Base-by-base conservation (phyloP, 805 yeast genomes). In the Zygosaccharomyces pseudorouxii region DNA sequence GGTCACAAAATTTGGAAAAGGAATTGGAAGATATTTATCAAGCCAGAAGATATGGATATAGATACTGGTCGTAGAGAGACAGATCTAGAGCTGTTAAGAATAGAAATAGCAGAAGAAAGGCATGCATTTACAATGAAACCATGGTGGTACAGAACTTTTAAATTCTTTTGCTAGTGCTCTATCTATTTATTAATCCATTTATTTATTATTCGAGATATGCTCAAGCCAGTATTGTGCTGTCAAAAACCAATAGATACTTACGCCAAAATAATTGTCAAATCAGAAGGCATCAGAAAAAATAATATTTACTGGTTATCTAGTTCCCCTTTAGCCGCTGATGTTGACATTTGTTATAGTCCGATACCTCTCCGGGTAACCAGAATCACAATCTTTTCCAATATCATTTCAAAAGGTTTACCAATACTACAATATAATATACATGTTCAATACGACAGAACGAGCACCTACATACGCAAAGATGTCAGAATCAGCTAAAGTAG, bases 11-110 rank as follows among this genome's bases (percentile, higher is more conserved):
- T 80, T 29, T 78, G 79, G 74, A 74, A 62, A 51, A 67, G 63
- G 47, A 67, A 71, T 54, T 71, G 71, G 70, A 67, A 51, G 20
- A 56, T 74, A 22, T 68, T 66, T 58, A 68, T 79, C 49, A 70
- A 64, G 19, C 73, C 76, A 25, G 57, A 62, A 20, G 81, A 79
- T 39, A 72, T 82, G 60, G 87, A 82, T 57, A 73, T 82, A 33
- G 82, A 79, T 54, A 72, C 81, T 27, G 87, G 88, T 45, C 73
- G 84, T 69, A 77, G 81, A 56, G 78, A 75, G 37, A 60, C 72
- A 22, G 84, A 82, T 60, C 54, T 75, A 52, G 85, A 81, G 19
- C 60, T 71, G 38, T 67, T 80, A 50, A 73, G 67, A 45, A 77
- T 73, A 56, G 81, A 77, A 59, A 65, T 77, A 46, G 78, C 76